Evolutionary conservation across 305 asterid genomes (phyloP).

Genomic region (Coffea humblotiana): DNA sequence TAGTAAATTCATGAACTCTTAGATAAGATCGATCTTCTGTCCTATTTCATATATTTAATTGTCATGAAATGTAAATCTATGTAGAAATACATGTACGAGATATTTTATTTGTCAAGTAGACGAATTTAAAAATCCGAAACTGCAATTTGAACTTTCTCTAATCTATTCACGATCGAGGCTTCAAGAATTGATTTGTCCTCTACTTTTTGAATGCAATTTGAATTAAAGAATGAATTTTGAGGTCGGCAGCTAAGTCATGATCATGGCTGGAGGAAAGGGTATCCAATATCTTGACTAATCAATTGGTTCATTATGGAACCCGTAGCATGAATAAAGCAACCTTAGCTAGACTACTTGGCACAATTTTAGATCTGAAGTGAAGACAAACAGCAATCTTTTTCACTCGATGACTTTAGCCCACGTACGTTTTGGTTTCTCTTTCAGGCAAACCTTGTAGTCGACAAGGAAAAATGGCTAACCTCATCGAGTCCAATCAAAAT

Average conservation of each 20-base stretch:
- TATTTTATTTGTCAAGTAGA: no score
- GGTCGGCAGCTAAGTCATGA: neutral
- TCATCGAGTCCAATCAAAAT: neutral
- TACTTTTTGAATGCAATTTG: no score
- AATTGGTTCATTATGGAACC: neutral
- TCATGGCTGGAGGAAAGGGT: neutral
- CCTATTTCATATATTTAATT: no score
- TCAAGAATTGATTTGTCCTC: no score
- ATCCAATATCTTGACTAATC: neutral
- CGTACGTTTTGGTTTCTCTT: neutral
- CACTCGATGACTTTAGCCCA: neutral
- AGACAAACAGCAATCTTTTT: neutral
- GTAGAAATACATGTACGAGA: no score
- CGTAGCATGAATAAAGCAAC: neutral
- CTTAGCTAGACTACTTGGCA: neutral
- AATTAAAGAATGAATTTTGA: no score
- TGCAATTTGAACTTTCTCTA: no score
- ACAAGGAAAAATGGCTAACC: neutral
- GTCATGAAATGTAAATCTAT: no score
- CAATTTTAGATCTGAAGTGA: neutral
- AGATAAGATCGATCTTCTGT: no score
- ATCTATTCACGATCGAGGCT: no score
- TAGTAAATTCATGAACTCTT: no score
- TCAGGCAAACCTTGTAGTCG: neutral
- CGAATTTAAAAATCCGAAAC: no score